Conservation (phyloP, 768 basidiomycete genomes). For the Lactarius quietus region DNA sequence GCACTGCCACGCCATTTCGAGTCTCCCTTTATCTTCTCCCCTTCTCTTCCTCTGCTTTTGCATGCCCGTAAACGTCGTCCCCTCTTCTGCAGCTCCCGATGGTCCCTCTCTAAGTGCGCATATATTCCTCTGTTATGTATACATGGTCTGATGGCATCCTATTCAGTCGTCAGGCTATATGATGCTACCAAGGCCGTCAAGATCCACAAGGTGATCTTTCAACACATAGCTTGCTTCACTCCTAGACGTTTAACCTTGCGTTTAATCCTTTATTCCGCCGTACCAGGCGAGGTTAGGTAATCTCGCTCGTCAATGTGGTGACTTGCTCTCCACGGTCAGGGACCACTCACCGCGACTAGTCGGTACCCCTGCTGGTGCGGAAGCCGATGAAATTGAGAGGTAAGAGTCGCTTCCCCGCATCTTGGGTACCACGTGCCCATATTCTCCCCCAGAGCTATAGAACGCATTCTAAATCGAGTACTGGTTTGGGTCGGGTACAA, state of each 20-base stretch:
- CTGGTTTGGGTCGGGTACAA: background rate
- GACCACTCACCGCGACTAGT: slow-evolving; percentile 5
- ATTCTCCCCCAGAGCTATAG: slow-evolving; percentile 3
- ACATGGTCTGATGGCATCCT: background rate
- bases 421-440: background rate
- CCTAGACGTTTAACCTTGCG: background rate
- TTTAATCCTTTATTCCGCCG: background rate
- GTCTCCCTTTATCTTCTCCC: background rate
- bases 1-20: background rate
- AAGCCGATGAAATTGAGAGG: slow-evolving; percentile 18
- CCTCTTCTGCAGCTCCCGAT: background rate
- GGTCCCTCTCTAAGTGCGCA: slow-evolving; percentile 4
- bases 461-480: slow-evolving; percentile 2
- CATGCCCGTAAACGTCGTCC: slow-evolving; percentile 6
- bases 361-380: background rate
- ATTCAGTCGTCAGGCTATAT: slow-evolving; percentile 9
- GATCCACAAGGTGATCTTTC: slow-evolving; percentile 8
- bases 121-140: background rate
- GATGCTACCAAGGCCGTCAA: slow-evolving; percentile 5
- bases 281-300: background rate
- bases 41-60: background rate
- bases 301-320: slow-evolving; percentile 8
- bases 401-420: background rate
- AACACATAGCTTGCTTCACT: background rate
- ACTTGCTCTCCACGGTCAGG: slow-evolving; percentile 6